phyloP scores from a whole-genome alignment of 805 yeast genomes.

The Saccharomycopsis sp. region DNA sequence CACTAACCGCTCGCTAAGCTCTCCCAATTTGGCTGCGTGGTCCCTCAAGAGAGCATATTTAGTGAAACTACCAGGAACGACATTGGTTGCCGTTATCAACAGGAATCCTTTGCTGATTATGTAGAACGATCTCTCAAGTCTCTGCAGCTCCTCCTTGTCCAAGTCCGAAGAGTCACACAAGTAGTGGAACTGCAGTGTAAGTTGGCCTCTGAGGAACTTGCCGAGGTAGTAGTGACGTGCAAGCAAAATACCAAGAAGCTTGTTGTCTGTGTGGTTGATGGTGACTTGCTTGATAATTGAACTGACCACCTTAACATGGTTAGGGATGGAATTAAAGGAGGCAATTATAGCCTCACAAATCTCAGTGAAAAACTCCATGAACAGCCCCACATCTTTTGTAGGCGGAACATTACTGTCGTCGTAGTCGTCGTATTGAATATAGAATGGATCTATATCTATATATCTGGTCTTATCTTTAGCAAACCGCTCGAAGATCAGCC shows the following conservation, averaged over 20 bases:
- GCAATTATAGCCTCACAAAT: constrained; percentile 53
- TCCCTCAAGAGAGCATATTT: too few relatives aligned
- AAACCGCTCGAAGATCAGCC: constrained; percentile 51
- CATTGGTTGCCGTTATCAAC: constrained; percentile 80
- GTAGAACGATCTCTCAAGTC: constrained; percentile 55
- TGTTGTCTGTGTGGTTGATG: constrained; percentile 1
- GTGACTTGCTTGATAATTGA: constrained; percentile 60
- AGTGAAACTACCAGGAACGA: constrained; percentile 11
- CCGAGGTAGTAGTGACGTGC: constrained; percentile 84
- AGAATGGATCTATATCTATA: constrained; percentile 52
- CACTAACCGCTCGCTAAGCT: too few relatives aligned
- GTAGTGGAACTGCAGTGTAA: constrained; percentile 24
- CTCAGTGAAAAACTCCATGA: constrained; percentile 48
- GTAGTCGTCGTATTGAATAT: constrained; percentile 31
- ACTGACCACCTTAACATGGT: constrained; percentile 66
- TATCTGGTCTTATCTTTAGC: constrained; percentile 38
- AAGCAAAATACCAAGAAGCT: constrained; percentile 40
- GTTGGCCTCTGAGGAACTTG: constrained; percentile 64
- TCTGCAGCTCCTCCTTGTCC: constrained; percentile 33
- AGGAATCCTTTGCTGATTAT: constrained; percentile 80
- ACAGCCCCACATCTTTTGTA: constrained; percentile 39
- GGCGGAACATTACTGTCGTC: too few relatives aligned
- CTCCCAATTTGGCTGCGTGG: too few relatives aligned
- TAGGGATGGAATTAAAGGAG: constrained; percentile 56
- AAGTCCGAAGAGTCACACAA: background rate